phyloP scores from a whole-genome alignment of 352 stramenopile species.

The Pythium guiyangense region DNA sequence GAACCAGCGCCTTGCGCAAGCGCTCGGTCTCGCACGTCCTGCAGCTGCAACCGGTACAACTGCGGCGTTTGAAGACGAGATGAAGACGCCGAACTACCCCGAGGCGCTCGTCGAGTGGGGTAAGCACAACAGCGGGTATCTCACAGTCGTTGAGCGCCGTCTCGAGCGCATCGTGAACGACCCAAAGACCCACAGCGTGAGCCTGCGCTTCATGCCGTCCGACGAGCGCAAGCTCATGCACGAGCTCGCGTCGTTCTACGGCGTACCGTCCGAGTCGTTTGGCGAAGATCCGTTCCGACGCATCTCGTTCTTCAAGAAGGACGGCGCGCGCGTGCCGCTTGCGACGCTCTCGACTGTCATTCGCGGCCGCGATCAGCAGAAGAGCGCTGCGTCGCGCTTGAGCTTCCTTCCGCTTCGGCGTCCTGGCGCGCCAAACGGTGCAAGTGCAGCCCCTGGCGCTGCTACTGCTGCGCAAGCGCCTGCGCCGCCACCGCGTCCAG shows the following conservation, averaged over 20 bases:
- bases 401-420: slow-evolving; percentile 52
- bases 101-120: slow-evolving; percentile 64
- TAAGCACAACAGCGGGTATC: slow-evolving; percentile 63
- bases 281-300: slow-evolving; percentile 61
- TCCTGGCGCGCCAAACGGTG: slow-evolving; percentile 8
- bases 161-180: slow-evolving; percentile 73
- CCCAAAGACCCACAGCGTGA: slow-evolving; percentile 64
- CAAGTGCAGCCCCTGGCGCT: slow-evolving; percentile 9
- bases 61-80: slow-evolving; percentile 67
- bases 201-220: slow-evolving; percentile 60
- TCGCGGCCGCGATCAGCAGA: slow-evolving; percentile 23
- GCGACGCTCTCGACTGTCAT: slow-evolving; percentile 58
- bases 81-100: slow-evolving; percentile 65
- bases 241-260: slow-evolving; percentile 59
- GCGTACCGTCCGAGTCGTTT: slow-evolving; percentile 70
- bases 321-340: slow-evolving; percentile 39
- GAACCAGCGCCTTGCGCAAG: slow-evolving; percentile 65
- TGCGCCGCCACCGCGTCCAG: slow-evolving; percentile 17
- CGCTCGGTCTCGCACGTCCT: slow-evolving; percentile 45
- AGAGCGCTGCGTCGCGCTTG: slow-evolving; percentile 29
- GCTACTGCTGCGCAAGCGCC: slow-evolving; percentile 12
- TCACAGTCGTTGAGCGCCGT: slow-evolving; percentile 67
- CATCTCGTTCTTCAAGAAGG: slow-evolving; percentile 76
- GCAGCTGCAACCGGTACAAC: slow-evolving; percentile 26
- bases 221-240: slow-evolving; percentile 76